Evolutionary conservation across 306 rosid species (phyloP).

Genomic region (Luffa aegyptiaca): DNA sequence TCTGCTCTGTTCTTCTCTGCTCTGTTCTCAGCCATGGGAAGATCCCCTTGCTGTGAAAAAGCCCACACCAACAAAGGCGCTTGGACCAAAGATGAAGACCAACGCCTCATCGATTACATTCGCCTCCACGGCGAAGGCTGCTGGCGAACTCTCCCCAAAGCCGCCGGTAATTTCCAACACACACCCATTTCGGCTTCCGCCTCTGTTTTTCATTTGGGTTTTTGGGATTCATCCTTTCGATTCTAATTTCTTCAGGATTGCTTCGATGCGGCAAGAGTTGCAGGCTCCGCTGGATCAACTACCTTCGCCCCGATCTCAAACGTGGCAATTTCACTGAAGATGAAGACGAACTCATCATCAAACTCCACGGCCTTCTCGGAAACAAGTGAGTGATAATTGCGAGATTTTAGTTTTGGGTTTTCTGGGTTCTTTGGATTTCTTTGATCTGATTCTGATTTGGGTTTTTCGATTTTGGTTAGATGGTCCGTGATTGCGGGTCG

Average conservation of each 20-base stretch:
- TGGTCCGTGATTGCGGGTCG: slow-evolving; percentile 69
- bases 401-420: too few species aligned
- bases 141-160: slow-evolving; percentile 71
- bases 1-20: neutral
- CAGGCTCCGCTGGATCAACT: slow-evolving; percentile 60
- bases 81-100: slow-evolving; percentile 76
- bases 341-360: slow-evolving; percentile 58
- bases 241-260: slow-evolving; percentile 27
- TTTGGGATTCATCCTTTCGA: too few species aligned
- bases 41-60: slow-evolving; percentile 73
- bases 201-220: neutral
- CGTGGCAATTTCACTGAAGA: slow-evolving; percentile 65
- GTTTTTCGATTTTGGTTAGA: slow-evolving; percentile 5
- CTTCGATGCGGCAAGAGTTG: slow-evolving; percentile 70
- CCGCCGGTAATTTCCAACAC: slow-evolving; percentile 28
- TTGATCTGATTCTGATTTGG: neutral
- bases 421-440: neutral
- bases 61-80: slow-evolving; percentile 69
- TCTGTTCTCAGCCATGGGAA: slow-evolving; percentile 27
- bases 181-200: too few species aligned
- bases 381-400: slow-evolving; percentile 15
- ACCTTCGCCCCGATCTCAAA: slow-evolving; percentile 67
- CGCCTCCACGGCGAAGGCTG: slow-evolving; percentile 69
- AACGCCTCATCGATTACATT: slow-evolving; percentile 54
- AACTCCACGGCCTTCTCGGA: slow-evolving; percentile 56